A percentile compares a stretch with the other conserved stretches of the same genome.
Conservation (phyloP, 2,329 filamentous ascomycete species). For the Phyllachora maydis region DNA sequence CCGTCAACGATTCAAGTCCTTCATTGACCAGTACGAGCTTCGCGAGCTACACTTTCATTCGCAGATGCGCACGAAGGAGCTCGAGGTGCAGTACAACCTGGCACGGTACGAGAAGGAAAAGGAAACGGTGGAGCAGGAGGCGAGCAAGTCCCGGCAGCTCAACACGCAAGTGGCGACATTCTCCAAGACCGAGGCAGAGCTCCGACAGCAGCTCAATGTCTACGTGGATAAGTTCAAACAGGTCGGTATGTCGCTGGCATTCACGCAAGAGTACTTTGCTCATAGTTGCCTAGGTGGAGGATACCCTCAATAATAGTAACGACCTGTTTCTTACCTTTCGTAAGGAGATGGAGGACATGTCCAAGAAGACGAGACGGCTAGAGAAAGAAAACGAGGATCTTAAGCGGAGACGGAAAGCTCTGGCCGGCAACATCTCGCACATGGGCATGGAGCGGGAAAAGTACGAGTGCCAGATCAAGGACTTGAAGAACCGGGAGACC, state of each 20-base stretch:
- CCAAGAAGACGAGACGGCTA: slow-evolving; percentile 89
- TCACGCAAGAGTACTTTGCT: slow-evolving; percentile 4
- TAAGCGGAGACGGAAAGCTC: slow-evolving; percentile 82
- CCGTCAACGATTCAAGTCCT: slow-evolving; percentile 76
- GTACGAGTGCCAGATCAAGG: slow-evolving; percentile 55
- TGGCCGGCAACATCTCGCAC: slow-evolving; percentile 84
- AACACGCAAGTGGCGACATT: slow-evolving; percentile 88
- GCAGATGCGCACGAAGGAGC: slow-evolving; percentile 79
- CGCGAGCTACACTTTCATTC: slow-evolving; percentile 89
- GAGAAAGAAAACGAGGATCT: slow-evolving; percentile 91
- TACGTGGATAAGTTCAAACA: slow-evolving; percentile 99
- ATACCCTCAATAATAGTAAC: slow-evolving; percentile 95
- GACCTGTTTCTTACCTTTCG: slow-evolving; percentile 91
- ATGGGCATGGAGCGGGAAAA: slow-evolving; percentile 88
- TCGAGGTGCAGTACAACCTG: slow-evolving; percentile 84
- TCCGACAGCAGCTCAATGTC: slow-evolving; percentile 88
- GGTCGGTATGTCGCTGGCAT: slow-evolving; percentile 32
- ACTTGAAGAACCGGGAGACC: slow-evolving; percentile 65
- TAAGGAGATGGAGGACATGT: slow-evolving; percentile 99
- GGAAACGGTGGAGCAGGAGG: slow-evolving; percentile 69
- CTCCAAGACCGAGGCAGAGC: slow-evolving; percentile 84
- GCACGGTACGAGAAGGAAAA: slow-evolving; percentile 78
- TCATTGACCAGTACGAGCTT: slow-evolving; percentile 92
- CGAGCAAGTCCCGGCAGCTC: slow-evolving; percentile 60
- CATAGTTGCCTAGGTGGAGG: slow-evolving; percentile 62